phyloP scores from a whole-genome alignment of 495 filamentous ascomycete genomes.

The Hypoxylon lenormandii region DNA sequence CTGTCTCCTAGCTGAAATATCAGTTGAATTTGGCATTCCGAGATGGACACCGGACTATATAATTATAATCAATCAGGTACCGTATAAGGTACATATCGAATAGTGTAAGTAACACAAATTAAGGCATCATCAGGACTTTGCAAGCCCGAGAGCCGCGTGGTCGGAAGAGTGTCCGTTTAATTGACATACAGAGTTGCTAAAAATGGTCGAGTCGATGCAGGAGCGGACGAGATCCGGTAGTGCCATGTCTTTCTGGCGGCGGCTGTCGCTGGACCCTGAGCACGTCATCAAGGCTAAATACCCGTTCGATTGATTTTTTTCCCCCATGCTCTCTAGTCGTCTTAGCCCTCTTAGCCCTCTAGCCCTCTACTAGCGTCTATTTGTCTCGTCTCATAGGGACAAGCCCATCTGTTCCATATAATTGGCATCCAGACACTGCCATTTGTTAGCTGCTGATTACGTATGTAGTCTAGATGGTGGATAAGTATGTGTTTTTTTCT shows the following conservation, averaged over 20 bases:
- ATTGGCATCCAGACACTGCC: neutral
- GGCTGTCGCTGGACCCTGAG: slow-evolving; percentile 52
- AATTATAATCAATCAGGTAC: too few relatives aligned
- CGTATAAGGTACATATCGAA: too few relatives aligned
- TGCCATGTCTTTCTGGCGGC: slow-evolving; percentile 11
- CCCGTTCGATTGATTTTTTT: slow-evolving; percentile 26
- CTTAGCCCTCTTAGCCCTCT: slow-evolving; percentile 18
- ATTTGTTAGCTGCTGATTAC: slow-evolving; percentile 24
- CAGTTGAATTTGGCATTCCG: too few relatives aligned
- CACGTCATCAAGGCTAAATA: slow-evolving; percentile 62
- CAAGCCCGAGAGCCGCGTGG: slow-evolving; percentile 37
- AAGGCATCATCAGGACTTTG: slow-evolving; percentile 39
- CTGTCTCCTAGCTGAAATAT: too few relatives aligned
- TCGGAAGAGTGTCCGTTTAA: slow-evolving; percentile 4
- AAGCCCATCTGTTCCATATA: neutral
- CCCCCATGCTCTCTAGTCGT: slow-evolving; percentile 16
- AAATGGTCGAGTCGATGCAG: slow-evolving; percentile 19
- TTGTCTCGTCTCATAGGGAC: neutral
- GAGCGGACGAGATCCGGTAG: slow-evolving; percentile 39
- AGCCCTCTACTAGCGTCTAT: too few relatives aligned
- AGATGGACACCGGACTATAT: too few relatives aligned
- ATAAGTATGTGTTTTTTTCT: neutral
- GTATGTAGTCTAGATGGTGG: slow-evolving; percentile 29
- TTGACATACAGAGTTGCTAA: slow-evolving; percentile 10
- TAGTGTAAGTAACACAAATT: slow-evolving; percentile 17